phyloP scores from a whole-genome alignment of 2,329 filamentous ascomycete genomes.

The Microsporum canis region DNA sequence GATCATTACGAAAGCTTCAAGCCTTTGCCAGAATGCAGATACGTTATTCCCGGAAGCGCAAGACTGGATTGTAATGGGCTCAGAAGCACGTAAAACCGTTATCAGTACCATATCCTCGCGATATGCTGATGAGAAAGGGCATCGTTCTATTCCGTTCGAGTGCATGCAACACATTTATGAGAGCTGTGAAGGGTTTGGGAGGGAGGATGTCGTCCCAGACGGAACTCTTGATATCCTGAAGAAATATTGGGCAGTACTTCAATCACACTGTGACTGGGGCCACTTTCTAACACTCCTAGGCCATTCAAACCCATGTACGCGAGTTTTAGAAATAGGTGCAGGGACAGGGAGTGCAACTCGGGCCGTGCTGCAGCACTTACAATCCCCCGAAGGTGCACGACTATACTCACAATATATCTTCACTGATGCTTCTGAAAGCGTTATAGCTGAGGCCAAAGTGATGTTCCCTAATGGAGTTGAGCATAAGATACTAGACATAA shows the following conservation, averaged over 20 bases:
- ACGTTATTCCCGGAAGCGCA: not conserved
- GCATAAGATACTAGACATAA: conserved; percentile 15
- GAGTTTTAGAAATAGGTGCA: conserved; percentile 16
- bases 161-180: not conserved
- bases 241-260: not conserved
- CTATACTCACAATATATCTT: conserved; percentile 11
- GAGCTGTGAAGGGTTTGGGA: not conserved
- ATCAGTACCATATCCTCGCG: not conserved
- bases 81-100: not conserved
- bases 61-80: not conserved
- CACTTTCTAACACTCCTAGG: not conserved
- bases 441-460: not conserved
- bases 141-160: not conserved
- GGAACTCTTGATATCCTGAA: not conserved
- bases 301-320: conserved; percentile 12
- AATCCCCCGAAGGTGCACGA: not conserved
- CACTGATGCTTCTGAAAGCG: not conserved
- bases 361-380: not conserved
- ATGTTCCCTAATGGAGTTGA: not conserved
- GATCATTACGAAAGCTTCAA: not conserved
- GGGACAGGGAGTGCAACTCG: conserved; percentile 10
- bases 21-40: not conserved
- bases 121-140: not conserved
- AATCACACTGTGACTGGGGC: not conserved
- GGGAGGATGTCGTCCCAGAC: not conserved